These are phyloP conservation scores for Pseudofabraea citricarpa DNA, from an alignment of 2,329 filamentous ascomycete species.

Conservation along the genomic window DNA sequence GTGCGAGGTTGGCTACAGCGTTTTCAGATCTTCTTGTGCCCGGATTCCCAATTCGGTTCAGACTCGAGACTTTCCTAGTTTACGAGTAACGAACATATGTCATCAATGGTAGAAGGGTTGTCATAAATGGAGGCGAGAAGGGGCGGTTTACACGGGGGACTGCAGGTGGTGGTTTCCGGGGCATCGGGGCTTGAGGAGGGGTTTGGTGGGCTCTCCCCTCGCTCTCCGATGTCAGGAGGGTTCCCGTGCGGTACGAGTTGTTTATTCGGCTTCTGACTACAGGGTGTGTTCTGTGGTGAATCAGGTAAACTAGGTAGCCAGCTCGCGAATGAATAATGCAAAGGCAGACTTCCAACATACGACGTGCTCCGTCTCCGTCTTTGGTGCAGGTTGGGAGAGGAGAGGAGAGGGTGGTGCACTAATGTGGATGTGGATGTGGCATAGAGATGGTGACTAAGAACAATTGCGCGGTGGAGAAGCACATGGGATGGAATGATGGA, in stretches of 20 bases:
- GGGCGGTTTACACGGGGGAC: conserved; percentile 12
- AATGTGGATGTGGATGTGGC: too few relatives aligned
- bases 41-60: conserved; percentile 17
- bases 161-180: conserved; percentile 16
- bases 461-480: too few relatives aligned
- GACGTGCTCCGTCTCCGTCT: neutral
- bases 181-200: conserved; percentile 12
- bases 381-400: too few relatives aligned
- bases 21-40: conserved; percentile 15
- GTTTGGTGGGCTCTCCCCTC: conserved; percentile 13
- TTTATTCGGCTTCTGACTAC: too few relatives aligned
- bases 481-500: too few relatives aligned
- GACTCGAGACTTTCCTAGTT: conserved; percentile 16
- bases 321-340: conserved; percentile 26
- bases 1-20: conserved; percentile 22
- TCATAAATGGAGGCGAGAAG: conserved; percentile 1
- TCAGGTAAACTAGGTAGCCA: conserved; percentile 22
- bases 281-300: conserved; percentile 15
- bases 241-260: conserved; percentile 8
- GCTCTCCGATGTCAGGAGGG: conserved; percentile 10
- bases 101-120: conserved; percentile 14
- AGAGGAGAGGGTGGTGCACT: too few relatives aligned
- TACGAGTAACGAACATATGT: conserved; percentile 20
- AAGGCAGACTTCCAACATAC: too few relatives aligned
- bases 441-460: too few relatives aligned